phyloP scores from a whole-genome alignment of 2,329 filamentous ascomycete genomes.

The Basipetospora chlamydospora region DNA sequence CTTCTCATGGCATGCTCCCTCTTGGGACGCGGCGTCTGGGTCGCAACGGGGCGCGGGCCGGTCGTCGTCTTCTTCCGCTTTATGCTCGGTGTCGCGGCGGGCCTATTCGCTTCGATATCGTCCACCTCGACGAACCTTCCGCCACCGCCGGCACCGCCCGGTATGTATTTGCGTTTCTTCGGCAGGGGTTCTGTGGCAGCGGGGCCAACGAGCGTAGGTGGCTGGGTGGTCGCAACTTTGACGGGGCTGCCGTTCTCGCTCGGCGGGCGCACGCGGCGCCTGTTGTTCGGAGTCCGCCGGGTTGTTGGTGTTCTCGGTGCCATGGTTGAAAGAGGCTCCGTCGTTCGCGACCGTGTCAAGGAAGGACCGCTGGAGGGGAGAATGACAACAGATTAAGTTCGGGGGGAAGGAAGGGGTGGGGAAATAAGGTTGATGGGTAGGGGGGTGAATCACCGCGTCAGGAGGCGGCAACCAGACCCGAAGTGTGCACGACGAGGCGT shows the following conservation, averaged over 20 bases:
- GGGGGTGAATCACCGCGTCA: constrained; percentile 12
- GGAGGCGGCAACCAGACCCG: constrained; percentile 11
- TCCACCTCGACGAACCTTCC: constrained; percentile 70
- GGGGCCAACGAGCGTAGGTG: constrained; percentile 1
- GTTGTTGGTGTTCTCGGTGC: constrained; percentile 6
- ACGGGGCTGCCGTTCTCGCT: too few species aligned
- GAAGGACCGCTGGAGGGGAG: neutral
- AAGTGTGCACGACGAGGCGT: neutral
- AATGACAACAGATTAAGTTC: neutral
- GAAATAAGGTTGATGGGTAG: neutral
- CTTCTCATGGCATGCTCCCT: constrained; percentile 37
- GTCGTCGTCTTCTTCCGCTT: constrained; percentile 14
- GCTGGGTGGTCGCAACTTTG: too few species aligned
- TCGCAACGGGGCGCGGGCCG: constrained; percentile 9
- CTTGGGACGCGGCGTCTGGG: constrained; percentile 1
- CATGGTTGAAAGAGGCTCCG: constrained; percentile 1
- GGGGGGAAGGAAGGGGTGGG: neutral
- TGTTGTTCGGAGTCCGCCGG: constrained; percentile 18
- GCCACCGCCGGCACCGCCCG: constrained; percentile 74
- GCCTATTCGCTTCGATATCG: constrained; percentile 41
- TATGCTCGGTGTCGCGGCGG: constrained; percentile 7
- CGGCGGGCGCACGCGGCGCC: constrained; percentile 21
- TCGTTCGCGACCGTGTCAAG: neutral
- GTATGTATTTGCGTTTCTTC: constrained; percentile 66
- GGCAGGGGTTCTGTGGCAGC: constrained; percentile 43